Percentiles rank a stretch among this genome's conserved stretches.
Evolutionary conservation across 108 stramenopile genomes (phyloP).

Genomic region (Nitzschia sp.): DNA sequence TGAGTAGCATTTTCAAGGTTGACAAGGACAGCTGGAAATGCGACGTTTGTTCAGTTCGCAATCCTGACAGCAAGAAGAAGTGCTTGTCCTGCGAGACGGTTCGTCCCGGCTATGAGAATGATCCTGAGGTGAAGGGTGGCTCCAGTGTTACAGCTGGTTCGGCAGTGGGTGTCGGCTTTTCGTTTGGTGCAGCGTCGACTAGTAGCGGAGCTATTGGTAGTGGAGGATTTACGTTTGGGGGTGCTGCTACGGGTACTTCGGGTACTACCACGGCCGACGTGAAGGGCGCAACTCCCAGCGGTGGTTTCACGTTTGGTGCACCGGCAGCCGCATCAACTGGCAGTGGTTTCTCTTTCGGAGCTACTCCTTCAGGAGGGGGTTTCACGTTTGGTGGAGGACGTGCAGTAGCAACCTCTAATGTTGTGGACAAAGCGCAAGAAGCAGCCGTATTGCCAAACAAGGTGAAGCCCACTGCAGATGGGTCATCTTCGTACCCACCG

Average conservation of each 20-base stretch:
- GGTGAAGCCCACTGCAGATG: too few relatives aligned
- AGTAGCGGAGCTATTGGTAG: slow-evolving; percentile 49
- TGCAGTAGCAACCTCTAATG: neutral
- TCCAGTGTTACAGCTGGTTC: neutral
- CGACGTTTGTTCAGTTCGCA: slow-evolving; percentile 74
- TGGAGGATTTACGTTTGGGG: slow-evolving; percentile 50
- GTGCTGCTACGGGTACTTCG: slow-evolving; percentile 3
- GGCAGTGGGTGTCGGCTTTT: slow-evolving; percentile 44
- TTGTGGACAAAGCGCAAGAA: too few relatives aligned
- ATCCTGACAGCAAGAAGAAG: slow-evolving; percentile 42
- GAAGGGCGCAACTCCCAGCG: neutral
- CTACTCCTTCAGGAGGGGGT: slow-evolving; percentile 19
- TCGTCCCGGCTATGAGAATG: slow-evolving; percentile 62
- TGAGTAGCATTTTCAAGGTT: slow-evolving; percentile 50
- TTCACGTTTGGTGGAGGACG: slow-evolving; percentile 30
- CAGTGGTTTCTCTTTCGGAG: neutral
- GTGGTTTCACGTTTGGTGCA: neutral
- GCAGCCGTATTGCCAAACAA: too few relatives aligned
- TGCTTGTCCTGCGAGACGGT: slow-evolving; percentile 83
- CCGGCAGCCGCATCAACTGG: slow-evolving; percentile 10
- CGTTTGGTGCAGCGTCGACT: slow-evolving; percentile 33
- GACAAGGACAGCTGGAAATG: slow-evolving; percentile 88
- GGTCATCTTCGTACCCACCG: slow-evolving; percentile 48
- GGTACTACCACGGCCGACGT: neutral
- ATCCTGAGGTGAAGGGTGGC: neutral